These are phyloP conservation scores for Euphrasia confusa DNA, from an alignment of 257 asterid genomes.

Conservation along the genomic window DNA sequence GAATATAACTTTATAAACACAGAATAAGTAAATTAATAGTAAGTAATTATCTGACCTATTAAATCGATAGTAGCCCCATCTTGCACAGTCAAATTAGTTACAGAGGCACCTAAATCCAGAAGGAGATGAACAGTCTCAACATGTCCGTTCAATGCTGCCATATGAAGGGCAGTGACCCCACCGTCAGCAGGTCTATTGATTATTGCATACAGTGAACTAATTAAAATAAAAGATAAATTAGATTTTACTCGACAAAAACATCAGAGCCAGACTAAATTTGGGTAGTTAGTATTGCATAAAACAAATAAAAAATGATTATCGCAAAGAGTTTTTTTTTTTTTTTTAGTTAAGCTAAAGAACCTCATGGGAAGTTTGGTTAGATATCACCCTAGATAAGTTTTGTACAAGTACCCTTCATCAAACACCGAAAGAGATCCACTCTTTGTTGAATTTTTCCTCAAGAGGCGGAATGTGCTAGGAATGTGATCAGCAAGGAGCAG, in stretches of 20 bases:
- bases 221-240: slow-evolving; percentile 13
- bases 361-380: too few species aligned
- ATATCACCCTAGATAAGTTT: too few species aligned
- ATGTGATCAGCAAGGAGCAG: slow-evolving; percentile 71
- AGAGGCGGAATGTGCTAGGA: slow-evolving; percentile 49
- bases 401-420: slow-evolving; percentile 41
- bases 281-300: neutral
- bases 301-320: neutral
- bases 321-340: too few species aligned
- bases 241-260: too few species aligned
- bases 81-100: slow-evolving; percentile 43
- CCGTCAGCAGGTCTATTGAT: slow-evolving; percentile 81
- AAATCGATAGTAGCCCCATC: slow-evolving; percentile 78
- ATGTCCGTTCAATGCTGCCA: slow-evolving; percentile 85
- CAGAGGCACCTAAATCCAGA: slow-evolving; percentile 74
- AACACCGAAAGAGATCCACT: slow-evolving; percentile 38
- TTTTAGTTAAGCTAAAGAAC: too few species aligned
- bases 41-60: slow-evolving; percentile 39
- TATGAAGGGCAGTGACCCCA: slow-evolving; percentile 84
- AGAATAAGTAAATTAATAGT: too few species aligned
- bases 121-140: slow-evolving; percentile 65
- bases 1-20: too few species aligned
- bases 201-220: slow-evolving; percentile 52
- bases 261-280: too few species aligned
- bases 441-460: slow-evolving; percentile 33